Evolutionary conservation across 805 yeast species (phyloP), one percentile per base, ranked within the genome.

Genomic region (Saturnispora quitensis): DNA sequence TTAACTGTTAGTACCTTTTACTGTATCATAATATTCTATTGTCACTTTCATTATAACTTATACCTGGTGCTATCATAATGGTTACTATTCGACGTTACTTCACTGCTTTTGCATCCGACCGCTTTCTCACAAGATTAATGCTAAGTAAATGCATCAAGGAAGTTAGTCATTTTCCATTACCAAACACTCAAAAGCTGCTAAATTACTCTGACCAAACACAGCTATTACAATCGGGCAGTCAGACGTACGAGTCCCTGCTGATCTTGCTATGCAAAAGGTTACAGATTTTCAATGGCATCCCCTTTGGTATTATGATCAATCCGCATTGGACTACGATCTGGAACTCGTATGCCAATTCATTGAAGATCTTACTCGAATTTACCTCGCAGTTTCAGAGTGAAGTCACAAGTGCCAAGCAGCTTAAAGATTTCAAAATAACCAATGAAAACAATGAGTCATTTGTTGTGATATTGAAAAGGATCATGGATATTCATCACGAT

Each of bases 321-420:
- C 97, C 97, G 5, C 81, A 87, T 60, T 83, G 91, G 48, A 84
- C 91, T 10, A 80, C 79, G 58, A 83, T 86, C 22, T 88, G 89
- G 70, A 74, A 79, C 59, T 68, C 83, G 46, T 91, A 91, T 68
- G 70, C 88, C 56, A 73, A 80, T 52, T 83, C 96, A 2, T 76
- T 89, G 70, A 70, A 77, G 48, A 70, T 76, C 5, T 59, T 82
- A 48, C 59, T 77, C 24, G 62, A 70, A 2, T 69, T 73, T 45
- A 70, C 50, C 63, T 74, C 40, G n/a, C 33, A 40, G n/a, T 40
- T 12, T 12, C n/a, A 40, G 18, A 38, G 24, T 12, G 42, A 38
- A 10, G 22, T 38, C 13, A 5, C 15, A 2, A 20, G 13, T 17
- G 24, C 42, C 7, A 20, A 10, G 24, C 15, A 38, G 22, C 25